These are phyloP conservation scores for Boechera divaricarpa DNA, from an alignment of 345 rosid species.

Conservation along the genomic window DNA sequence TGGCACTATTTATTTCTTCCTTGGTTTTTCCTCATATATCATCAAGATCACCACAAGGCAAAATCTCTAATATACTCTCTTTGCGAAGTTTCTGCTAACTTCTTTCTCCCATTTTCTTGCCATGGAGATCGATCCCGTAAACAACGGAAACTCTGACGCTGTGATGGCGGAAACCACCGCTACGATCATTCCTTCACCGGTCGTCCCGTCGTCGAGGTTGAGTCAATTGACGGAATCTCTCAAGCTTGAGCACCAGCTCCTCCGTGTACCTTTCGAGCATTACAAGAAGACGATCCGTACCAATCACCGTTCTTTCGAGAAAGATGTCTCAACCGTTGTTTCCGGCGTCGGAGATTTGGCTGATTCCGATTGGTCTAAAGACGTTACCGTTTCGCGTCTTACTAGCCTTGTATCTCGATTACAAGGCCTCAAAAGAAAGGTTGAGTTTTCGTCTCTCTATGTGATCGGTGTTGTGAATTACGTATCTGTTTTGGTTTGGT, in stretches of 20 bases:
- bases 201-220: constrained; percentile 56
- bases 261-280: constrained; percentile 95
- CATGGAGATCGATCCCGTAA: constrained; percentile 60
- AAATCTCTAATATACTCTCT: constrained; percentile 20
- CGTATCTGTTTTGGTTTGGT: no score
- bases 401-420: constrained; percentile 82
- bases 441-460: constrained; percentile 29
- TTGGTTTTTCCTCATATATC: not conserved
- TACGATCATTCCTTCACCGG: constrained; percentile 36
- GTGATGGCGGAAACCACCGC: constrained; percentile 43
- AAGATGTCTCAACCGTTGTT: constrained; percentile 75
- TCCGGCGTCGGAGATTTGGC: constrained; percentile 66
- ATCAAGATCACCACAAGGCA: constrained; percentile 32
- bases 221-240: constrained; percentile 78
- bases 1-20: not conserved
- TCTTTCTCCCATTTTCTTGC: not conserved
- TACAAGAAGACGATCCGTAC: constrained; percentile 92
- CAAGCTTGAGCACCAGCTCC: constrained; percentile 90
- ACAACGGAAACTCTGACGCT: constrained; percentile 52
- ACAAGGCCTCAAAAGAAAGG: constrained; percentile 98
- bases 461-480: not conserved
- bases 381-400: constrained; percentile 75
- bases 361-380: constrained; percentile 62
- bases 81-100: constrained; percentile 18
- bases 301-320: constrained; percentile 80